A percentile compares a stretch with the other conserved stretches of the same genome.
phyloP scores from a whole-genome alignment of 2,329 filamentous ascomycete genomes.

The Alternaria conjuncta region DNA sequence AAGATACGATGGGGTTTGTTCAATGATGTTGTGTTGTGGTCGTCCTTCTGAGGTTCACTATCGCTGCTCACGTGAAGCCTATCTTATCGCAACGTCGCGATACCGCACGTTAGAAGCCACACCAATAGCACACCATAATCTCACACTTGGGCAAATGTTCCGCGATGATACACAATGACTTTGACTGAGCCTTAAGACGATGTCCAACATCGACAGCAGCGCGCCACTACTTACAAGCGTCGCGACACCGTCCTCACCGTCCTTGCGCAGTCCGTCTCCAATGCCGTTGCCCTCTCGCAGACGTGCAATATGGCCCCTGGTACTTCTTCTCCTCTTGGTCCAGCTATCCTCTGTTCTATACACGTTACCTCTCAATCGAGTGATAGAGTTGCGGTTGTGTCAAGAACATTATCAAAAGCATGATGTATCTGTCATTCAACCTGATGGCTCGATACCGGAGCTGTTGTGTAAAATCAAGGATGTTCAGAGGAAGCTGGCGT shows the following conservation, averaged over 20 bases:
- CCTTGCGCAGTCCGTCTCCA: conserved; percentile 13
- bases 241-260: background rate
- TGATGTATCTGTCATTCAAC: conserved; percentile 47
- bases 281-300: background rate
- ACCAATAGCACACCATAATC: background rate
- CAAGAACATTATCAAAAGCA: conserved; percentile 56
- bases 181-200: background rate
- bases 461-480: conserved; percentile 61
- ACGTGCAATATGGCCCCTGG: conserved; percentile 34
- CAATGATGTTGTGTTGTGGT: background rate
- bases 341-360: conserved; percentile 44
- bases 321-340: conserved; percentile 42
- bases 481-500: conserved; percentile 60
- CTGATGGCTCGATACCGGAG: conserved; percentile 56
- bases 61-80: conserved; percentile 11
- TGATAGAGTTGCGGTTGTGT: conserved; percentile 52
- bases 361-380: conserved; percentile 46
- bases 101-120: background rate
- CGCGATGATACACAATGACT: background rate
- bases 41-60: background rate
- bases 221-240: conserved; percentile 12
- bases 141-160: background rate
- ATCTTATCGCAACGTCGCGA: conserved; percentile 11
- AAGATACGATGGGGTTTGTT: background rate
- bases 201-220: conserved; percentile 4